Conservation (phyloP, 2,329 filamentous ascomycete species). For the Exophiala phaeomuriformis region DNA sequence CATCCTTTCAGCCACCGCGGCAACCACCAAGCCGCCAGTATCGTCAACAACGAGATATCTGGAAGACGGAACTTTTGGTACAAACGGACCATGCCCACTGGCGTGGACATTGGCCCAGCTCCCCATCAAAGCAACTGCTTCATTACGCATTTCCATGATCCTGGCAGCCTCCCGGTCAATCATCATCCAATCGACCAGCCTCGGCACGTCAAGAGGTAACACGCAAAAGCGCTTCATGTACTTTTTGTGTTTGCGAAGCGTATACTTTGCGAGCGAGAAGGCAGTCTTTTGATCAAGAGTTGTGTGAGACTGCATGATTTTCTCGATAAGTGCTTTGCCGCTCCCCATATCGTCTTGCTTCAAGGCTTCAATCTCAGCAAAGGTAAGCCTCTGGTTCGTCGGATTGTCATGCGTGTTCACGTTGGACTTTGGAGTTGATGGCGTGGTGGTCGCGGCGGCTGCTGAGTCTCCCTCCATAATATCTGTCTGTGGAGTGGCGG, state of each 20-base stretch:
- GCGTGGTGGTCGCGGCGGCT: conserved; percentile 1
- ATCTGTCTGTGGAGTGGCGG: conserved; percentile 28
- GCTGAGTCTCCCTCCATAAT: conserved; percentile 23
- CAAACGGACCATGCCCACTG: conserved; percentile 36
- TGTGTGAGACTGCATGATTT: conserved; percentile 80
- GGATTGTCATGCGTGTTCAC: conserved; percentile 57
- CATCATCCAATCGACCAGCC: conserved; percentile 68
- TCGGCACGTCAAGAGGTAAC: conserved; percentile 70
- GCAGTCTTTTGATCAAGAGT: conserved; percentile 88
- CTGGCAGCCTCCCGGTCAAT: conserved; percentile 71
- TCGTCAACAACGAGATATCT: conserved; percentile 83
- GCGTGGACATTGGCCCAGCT: conserved; percentile 84
- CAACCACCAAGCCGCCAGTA: conserved; percentile 72
- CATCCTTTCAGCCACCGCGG: conserved; percentile 82
- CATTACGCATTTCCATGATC: conserved; percentile 79
- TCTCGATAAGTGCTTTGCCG: conserved; percentile 85
- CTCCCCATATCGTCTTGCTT: conserved; percentile 68
- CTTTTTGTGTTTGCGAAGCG: conserved; percentile 86
- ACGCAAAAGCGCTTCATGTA: conserved; percentile 84
- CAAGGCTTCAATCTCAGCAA: conserved; percentile 63
- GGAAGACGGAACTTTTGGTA: conserved; percentile 16
- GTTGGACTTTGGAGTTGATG: conserved; percentile 46
- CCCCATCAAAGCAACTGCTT: conserved; percentile 70
- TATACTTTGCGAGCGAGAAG: conserved; percentile 93
- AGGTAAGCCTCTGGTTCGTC: conserved; percentile 65